Percentiles rank a stretch among this genome's conserved stretches.
Conservation (phyloP, 306 rosid genomes). For the Acacia crassicarpa region DNA sequence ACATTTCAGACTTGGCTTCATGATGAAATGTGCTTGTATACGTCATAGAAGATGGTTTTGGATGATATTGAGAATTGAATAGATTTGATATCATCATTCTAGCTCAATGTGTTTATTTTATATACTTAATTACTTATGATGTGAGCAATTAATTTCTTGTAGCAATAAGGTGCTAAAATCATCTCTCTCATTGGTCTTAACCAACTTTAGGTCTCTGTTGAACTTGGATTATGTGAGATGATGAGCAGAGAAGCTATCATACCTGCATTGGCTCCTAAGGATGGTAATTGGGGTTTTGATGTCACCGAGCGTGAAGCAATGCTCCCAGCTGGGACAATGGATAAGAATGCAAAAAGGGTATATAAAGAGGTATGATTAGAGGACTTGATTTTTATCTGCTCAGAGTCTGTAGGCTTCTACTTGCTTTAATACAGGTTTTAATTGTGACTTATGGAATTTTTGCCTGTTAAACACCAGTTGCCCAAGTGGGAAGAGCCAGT, state of each 20-base stretch:
- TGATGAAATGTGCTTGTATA: conserved; percentile 5
- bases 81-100: background rate
- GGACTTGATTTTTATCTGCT: background rate
- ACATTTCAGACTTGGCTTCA: conserved; percentile 7
- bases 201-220: conserved; percentile 68
- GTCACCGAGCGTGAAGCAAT: conserved; percentile 67
- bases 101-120: background rate
- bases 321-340: conserved; percentile 75
- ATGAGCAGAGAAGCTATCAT: conserved; percentile 64
- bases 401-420: background rate
- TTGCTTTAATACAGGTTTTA: background rate
- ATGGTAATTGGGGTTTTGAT: conserved; percentile 74
- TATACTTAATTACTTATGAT: conserved; percentile 3
- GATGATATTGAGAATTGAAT: background rate
- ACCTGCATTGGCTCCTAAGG: conserved; percentile 53
- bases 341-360: conserved; percentile 50
- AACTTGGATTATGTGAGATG: conserved; percentile 89
- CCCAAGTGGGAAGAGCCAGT: conserved; percentile 69
- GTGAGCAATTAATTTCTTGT: background rate
- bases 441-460: conserved; percentile 16
- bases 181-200: background rate
- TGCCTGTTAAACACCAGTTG: conserved; percentile 50
- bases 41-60: background rate
- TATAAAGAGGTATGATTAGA: conserved; percentile 60
- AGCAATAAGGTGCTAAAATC: background rate